phyloP scores from a whole-genome alignment of 306 rosid species.

The Lathyrus oleraceus region DNA sequence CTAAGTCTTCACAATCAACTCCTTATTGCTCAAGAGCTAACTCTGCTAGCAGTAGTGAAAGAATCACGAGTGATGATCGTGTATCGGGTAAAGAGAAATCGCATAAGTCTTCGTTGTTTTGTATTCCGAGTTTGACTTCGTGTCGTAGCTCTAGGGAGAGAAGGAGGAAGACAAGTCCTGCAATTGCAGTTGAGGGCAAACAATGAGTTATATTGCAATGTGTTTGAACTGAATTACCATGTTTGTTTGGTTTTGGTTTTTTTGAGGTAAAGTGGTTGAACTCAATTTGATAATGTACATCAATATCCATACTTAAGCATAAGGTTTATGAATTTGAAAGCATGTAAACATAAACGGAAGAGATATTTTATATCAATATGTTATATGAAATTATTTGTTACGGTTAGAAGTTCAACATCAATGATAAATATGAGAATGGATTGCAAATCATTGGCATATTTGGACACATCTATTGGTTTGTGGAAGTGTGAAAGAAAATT shows the following conservation, averaged over 20 bases:
- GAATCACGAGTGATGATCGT: slow-evolving; percentile 41
- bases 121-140: slow-evolving; percentile 79
- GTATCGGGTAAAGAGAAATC: slow-evolving; percentile 39
- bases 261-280: slow-evolving; percentile 12
- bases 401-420: too few species aligned
- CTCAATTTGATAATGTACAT: slow-evolving; percentile 42
- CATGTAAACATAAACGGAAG: slow-evolving; percentile 17
- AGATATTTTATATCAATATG: slow-evolving; percentile 14
- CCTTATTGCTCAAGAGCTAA: slow-evolving; percentile 47
- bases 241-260: neutral
- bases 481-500: too few species aligned
- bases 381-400: slow-evolving; percentile 30
- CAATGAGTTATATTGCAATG: slow-evolving; percentile 28
- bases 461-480: too few species aligned
- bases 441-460: too few species aligned
- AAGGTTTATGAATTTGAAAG: slow-evolving; percentile 34
- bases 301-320: slow-evolving; percentile 33
- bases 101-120: slow-evolving; percentile 51
- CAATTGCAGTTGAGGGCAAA: slow-evolving; percentile 53
- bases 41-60: slow-evolving; percentile 59
- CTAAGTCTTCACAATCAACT: slow-evolving; percentile 49
- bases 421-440: too few species aligned
- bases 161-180: slow-evolving; percentile 68
- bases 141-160: slow-evolving; percentile 68
- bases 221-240: neutral